Percentiles rank a stretch among this genome's conserved stretches.
Evolutionary conservation across 2,329 filamentous ascomycete species (phyloP).

Genomic region (Helotiales sp.): DNA sequence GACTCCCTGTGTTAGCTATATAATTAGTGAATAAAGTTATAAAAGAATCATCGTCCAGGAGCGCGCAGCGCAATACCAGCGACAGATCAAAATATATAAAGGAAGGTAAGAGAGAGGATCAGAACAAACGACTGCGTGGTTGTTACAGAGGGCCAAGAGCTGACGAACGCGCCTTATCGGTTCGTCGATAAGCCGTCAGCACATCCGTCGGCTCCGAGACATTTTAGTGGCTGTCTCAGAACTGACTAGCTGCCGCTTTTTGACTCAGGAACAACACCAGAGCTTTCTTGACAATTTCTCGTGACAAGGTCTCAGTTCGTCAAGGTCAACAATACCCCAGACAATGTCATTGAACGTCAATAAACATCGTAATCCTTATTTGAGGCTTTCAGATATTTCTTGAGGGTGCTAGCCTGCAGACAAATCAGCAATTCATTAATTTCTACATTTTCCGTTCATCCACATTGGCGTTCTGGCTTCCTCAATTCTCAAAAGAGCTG

Average conservation of each 20-base stretch:
- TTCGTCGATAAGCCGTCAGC: slow-evolving; percentile 8
- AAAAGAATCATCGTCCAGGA: not conserved
- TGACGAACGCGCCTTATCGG: slow-evolving; percentile 2
- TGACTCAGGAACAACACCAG: not conserved
- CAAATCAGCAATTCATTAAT: slow-evolving; percentile 21
- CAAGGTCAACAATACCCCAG: not conserved
- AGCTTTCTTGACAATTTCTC: not conserved
- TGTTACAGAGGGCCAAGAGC: slow-evolving; percentile 9
- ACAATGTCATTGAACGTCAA: slow-evolving; percentile 16
- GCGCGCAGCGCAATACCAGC: not conserved
- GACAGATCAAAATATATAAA: not conserved
- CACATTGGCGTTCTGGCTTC: not conserved
- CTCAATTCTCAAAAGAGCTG: slow-evolving; percentile 2
- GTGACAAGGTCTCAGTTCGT: not conserved
- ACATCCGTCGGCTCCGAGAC: not conserved
- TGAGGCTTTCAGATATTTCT: slow-evolving; percentile 15
- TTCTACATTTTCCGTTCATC: not conserved
- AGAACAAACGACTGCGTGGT: not conserved
- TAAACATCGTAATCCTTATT: not conserved
- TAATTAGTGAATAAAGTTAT: not conserved
- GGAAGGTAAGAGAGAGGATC: not conserved
- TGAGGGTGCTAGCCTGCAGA: slow-evolving; percentile 32
- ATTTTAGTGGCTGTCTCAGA: not conserved
- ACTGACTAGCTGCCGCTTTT: slow-evolving; percentile 1
- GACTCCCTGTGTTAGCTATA: not conserved